These are phyloP conservation scores for Wickerhamomyces strasburgensis DNA, from an alignment of 805 yeast species.

Conservation along the genomic window DNA sequence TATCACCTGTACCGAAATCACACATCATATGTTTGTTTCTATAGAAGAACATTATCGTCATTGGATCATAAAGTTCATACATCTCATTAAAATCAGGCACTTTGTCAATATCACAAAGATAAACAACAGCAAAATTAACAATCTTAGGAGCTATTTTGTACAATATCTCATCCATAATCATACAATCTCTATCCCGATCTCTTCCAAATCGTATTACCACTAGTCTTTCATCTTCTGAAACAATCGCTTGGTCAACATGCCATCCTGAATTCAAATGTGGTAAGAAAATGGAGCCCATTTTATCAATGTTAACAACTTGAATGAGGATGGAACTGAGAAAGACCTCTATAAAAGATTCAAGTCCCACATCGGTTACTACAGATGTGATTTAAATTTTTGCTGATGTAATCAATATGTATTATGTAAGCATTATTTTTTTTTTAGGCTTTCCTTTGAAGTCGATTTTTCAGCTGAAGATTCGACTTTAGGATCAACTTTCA, in stretches of 20 bases:
- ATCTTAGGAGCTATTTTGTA: slow-evolving; percentile 78
- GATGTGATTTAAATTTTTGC: too few species aligned
- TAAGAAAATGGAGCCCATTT: slow-evolving; percentile 78
- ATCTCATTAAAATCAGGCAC: slow-evolving; percentile 88
- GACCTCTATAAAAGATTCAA: too few species aligned
- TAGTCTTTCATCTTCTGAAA: slow-evolving; percentile 75
- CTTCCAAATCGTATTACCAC: slow-evolving; percentile 88
- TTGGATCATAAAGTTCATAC: slow-evolving; percentile 88
- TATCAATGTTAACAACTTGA: too few species aligned
- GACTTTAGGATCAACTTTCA: too few species aligned
- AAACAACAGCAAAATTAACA: slow-evolving; percentile 81
- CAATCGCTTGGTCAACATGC: slow-evolving; percentile 98
- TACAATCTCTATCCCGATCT: slow-evolving; percentile 70
- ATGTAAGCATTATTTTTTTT: too few species aligned
- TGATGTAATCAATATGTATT: too few species aligned
- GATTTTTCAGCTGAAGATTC: too few species aligned
- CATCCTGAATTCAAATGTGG: slow-evolving; percentile 78
- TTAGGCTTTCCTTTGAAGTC: too few species aligned
- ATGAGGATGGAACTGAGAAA: too few species aligned
- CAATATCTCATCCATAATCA: slow-evolving; percentile 85
- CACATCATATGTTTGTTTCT: slow-evolving; percentile 96
- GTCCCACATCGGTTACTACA: too few species aligned
- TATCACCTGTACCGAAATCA: slow-evolving; percentile 97
- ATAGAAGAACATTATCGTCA: slow-evolving; percentile 90
- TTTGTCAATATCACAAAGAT: slow-evolving; percentile 80